Evolutionary conservation across 2,329 filamentous ascomycete species (phyloP).

Genomic region (Fusarium begoniae): DNA sequence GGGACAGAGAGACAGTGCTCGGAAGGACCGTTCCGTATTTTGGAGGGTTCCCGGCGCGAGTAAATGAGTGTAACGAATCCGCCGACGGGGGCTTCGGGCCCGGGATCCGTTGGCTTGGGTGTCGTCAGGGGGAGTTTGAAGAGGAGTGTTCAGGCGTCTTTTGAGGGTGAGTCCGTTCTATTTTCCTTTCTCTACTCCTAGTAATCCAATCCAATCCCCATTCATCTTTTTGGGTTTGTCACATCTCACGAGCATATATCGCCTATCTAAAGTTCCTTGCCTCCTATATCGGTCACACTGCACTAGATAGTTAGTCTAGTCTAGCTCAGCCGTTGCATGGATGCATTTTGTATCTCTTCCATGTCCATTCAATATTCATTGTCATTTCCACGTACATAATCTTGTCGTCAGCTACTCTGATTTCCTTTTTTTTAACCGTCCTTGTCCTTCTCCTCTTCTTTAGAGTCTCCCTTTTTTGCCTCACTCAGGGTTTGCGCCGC

Average conservation of each 20-base stretch:
- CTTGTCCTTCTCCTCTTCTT: neutral
- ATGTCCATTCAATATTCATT: constrained; percentile 3
- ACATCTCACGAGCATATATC: constrained; percentile 8
- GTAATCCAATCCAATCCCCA: neutral
- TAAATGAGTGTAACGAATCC: constrained; percentile 65
- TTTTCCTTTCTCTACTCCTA: neutral
- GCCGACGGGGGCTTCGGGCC: constrained; percentile 59
- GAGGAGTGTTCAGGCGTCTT: constrained; percentile 67
- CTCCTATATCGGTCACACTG: constrained; percentile 3
- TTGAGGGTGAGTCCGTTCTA: constrained; percentile 61
- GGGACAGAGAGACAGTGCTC: neutral
- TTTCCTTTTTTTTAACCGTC: neutral
- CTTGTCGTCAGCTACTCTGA: neutral
- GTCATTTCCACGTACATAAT: neutral
- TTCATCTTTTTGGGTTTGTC: neutral
- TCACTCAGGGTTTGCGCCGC: constrained; percentile 3
- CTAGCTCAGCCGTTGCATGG: neutral
- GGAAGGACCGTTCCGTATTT: constrained; percentile 15
- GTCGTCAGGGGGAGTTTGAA: constrained; percentile 56
- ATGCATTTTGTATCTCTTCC: neutral
- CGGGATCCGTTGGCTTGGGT: constrained; percentile 56
- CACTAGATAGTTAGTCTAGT: neutral
- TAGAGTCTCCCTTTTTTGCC: neutral
- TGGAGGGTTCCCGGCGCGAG: neutral
- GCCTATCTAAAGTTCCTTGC: constrained; percentile 20